Evolutionary conservation across 73 alveolate genomes (phyloP).

Genomic region (Paramecium tetraurelia): DNA sequence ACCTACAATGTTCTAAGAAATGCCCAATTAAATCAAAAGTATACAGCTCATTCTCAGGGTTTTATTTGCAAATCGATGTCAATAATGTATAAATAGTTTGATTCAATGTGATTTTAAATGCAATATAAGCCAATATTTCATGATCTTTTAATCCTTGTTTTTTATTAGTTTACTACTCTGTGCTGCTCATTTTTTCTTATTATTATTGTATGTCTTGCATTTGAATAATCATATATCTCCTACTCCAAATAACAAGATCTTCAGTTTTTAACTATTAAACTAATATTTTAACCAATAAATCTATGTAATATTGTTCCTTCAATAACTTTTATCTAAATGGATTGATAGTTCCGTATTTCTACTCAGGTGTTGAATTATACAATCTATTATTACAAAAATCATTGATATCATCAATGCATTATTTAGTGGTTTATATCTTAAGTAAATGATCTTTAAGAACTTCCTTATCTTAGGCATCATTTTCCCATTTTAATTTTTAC

Average conservation of each 20-base stretch:
- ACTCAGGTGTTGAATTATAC: constrained; percentile 53
- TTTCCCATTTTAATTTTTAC: neutral
- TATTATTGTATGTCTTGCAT: neutral
- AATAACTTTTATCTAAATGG: constrained; percentile 44
- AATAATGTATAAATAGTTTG: constrained; percentile 10
- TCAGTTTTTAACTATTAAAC: neutral
- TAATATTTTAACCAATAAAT: constrained; percentile 32
- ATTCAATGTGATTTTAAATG: constrained; percentile 40
- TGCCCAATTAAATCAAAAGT: constrained; percentile 41
- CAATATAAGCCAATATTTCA: neutral
- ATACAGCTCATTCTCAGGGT: constrained; percentile 33
- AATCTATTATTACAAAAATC: constrained; percentile 52
- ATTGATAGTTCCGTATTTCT: constrained; percentile 59
- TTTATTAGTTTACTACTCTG: neutral
- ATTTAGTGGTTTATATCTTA: constrained; percentile 18
- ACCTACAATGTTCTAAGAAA: constrained; percentile 55
- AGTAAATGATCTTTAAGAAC: neutral
- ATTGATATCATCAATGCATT: constrained; percentile 44
- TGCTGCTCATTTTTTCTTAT: constrained; percentile 22
- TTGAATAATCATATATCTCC: neutral
- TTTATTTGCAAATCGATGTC: constrained; percentile 56
- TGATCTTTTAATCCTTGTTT: constrained; percentile 34
- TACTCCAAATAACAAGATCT: constrained; percentile 37
- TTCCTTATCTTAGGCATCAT: constrained; percentile 23
- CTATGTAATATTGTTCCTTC: constrained; percentile 56